phyloP scores from a whole-genome alignment of 2,329 filamentous ascomycete genomes.

The Hypoxylon sp. region DNA sequence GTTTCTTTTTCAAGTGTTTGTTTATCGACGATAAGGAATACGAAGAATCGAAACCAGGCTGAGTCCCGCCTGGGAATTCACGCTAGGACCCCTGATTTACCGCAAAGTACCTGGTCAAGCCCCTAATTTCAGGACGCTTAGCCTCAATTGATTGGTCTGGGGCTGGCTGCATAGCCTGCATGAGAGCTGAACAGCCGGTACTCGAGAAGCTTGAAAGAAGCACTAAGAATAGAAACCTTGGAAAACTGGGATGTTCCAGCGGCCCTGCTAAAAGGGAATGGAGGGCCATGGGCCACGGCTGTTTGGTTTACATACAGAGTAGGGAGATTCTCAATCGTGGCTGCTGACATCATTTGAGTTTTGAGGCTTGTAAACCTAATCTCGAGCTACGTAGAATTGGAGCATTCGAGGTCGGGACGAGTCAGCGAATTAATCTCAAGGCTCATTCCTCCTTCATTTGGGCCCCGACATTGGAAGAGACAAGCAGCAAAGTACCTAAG shows the following conservation, averaged over 20 bases:
- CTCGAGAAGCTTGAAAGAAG: slow-evolving; percentile 30
- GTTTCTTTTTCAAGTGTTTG: slow-evolving; percentile 1
- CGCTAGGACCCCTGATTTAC: slow-evolving; percentile 15
- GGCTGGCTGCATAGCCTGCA: slow-evolving; percentile 33
- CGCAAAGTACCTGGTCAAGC: slow-evolving; percentile 9
- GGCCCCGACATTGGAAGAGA: too few species aligned
- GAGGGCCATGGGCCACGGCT: too few species aligned
- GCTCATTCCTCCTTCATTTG: too few species aligned
- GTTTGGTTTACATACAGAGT: neutral
- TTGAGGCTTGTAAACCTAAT: slow-evolving; percentile 22
- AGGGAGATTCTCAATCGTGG: neutral
- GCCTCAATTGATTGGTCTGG: slow-evolving; percentile 37
- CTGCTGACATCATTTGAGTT: slow-evolving; percentile 32
- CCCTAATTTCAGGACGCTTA: slow-evolving; percentile 28
- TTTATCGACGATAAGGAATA: slow-evolving; percentile 37
- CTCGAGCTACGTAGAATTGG: neutral
- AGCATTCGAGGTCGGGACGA: slow-evolving; percentile 12
- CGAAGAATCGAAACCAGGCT: slow-evolving; percentile 36
- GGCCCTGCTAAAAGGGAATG: neutral
- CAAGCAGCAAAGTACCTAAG: too few species aligned
- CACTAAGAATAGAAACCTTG: slow-evolving; percentile 42
- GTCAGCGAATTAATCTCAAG: slow-evolving; percentile 12
- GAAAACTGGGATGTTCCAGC: too few species aligned
- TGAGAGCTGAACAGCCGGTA: slow-evolving; percentile 41
- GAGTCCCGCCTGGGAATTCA: slow-evolving; percentile 22